Base-by-base conservation (phyloP, 495 filamentous ascomycete genomes). In the Aspergillus homomorphus region DNA sequence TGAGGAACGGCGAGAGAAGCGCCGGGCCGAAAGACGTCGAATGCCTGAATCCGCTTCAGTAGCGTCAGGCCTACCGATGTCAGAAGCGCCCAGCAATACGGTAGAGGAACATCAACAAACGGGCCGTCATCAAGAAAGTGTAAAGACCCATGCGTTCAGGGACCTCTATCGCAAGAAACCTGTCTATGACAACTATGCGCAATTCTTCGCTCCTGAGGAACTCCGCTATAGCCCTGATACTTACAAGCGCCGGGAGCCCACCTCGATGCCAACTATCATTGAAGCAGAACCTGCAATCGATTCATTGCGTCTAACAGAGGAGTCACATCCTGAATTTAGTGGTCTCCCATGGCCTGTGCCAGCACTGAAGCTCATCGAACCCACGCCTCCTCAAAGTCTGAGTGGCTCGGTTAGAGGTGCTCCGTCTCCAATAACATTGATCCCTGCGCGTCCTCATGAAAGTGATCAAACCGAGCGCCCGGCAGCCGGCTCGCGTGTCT, bases 401-500 rank as follows among this genome's bases (percentile, higher is more conserved):
- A 72, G 62, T 54, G 76, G 76, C 4, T 78, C 80, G 42, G 73
- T 72, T 5, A 66, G 64, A 19, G 75, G 70, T 46, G 50, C 23
- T 16, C 19, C 61, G n/a, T 69, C 73, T 19, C 75, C 78, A 6
- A 60, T 63, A 23, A 59, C 50, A 12, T 54, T 69, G 8, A 52
- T 68, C 7, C 63, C 61, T 43, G 58, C 61, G 30, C 58, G 56
- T 21, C 42, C 60, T 16, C 57, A 60, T 53, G 64, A 59, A 14
- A 68, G 67, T 22, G 63, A 60, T 45, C 52, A 57, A 6, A 59
- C 67, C 6, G 65, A 71, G 53, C 66, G 68, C 12, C 54, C 64
- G 24, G 73, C 69, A 46, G 75, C 77, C 30, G 69, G 72, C n/a
- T 78, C 79, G 16, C 82, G 82, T 28, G 81, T 86, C 9, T 84